These are phyloP conservation scores for Cystobasidiaceae sp. DNA, from an alignment of 1,284 basidiomycete species.

Conservation along the genomic window DNA sequence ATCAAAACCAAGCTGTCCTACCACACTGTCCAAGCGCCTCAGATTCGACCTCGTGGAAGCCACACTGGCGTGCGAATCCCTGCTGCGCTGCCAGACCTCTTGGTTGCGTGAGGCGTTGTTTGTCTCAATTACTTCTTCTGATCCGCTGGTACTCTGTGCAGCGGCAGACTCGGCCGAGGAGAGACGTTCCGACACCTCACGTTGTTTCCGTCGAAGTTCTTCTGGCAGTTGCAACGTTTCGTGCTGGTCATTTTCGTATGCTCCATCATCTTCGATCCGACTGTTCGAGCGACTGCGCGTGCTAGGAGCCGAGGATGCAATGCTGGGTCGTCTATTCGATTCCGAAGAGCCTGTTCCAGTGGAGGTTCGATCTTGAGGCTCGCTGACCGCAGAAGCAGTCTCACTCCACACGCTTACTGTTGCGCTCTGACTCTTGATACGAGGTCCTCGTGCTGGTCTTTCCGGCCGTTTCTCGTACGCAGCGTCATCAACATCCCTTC, in stretches of 20 bases:
- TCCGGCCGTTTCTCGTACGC: too few relatives aligned
- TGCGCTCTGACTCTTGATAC: slow-evolving; percentile 17
- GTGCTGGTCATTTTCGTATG: not conserved
- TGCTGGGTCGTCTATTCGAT: too few relatives aligned
- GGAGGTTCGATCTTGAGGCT: not conserved
- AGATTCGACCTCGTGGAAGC: not conserved
- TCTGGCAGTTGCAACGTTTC: slow-evolving; percentile 8
- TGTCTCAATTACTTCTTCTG: not conserved
- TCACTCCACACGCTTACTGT: slow-evolving; percentile 21
- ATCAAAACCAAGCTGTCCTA: slow-evolving; percentile 25
- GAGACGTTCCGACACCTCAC: not conserved
- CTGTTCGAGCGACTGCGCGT: not conserved
- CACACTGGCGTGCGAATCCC: not conserved
- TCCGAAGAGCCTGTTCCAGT: too few relatives aligned
- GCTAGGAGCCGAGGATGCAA: not conserved
- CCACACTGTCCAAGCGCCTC: slow-evolving; percentile 3
- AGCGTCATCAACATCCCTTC: too few relatives aligned
- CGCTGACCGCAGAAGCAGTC: not conserved
- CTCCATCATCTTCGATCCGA: not conserved
- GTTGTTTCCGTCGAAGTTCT: not conserved
- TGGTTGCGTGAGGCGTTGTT: not conserved
- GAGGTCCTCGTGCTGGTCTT: not conserved
- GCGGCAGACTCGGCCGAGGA: not conserved
- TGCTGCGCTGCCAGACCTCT: too few relatives aligned
- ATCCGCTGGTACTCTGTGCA: not conserved